A percentile compares a stretch with the other conserved stretches of the same genome.
phyloP scores from a whole-genome alignment of 2,329 filamentous ascomycete genomes.

The Sclerotinia subarctica region DNA sequence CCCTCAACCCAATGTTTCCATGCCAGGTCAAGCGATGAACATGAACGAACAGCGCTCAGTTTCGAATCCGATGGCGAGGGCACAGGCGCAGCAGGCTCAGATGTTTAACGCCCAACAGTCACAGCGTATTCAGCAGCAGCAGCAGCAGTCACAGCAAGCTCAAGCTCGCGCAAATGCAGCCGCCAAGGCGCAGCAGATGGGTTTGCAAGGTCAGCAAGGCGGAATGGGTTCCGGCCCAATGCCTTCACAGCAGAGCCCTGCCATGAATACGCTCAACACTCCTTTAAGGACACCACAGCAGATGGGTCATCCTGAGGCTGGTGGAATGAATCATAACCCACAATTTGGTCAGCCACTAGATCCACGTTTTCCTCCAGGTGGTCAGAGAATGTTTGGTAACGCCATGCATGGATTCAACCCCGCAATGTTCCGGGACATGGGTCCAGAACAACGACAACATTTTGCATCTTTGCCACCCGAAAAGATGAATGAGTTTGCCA shows the following conservation, averaged over 20 bases:
- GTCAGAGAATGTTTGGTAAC: conserved; percentile 41
- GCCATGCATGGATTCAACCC: conserved; percentile 41
- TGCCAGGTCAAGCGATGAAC: conserved; percentile 33
- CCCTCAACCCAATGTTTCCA: conserved; percentile 35
- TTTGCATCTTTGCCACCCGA: conserved; percentile 47
- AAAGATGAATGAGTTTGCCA: conserved; percentile 51
- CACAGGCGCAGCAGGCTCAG: conserved; percentile 36
- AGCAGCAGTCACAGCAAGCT: conserved; percentile 32
- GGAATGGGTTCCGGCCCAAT: conserved; percentile 49
- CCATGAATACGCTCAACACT: conserved; percentile 55
- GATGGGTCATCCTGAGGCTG: conserved; percentile 33
- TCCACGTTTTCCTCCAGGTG: conserved; percentile 53
- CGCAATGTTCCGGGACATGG: conserved; percentile 45
- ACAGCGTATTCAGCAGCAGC: conserved; percentile 33
- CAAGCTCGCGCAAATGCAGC: conserved; percentile 34
- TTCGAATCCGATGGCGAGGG: conserved; percentile 32
- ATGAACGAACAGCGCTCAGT: conserved; percentile 33
- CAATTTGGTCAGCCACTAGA: conserved; percentile 52
- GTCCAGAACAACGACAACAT: conserved; percentile 46
- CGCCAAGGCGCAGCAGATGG: conserved; percentile 47
- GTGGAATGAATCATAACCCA: conserved; percentile 45
- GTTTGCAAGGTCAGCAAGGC: conserved; percentile 51
- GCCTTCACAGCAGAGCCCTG: conserved; percentile 56
- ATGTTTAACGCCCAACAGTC: conserved; percentile 36
- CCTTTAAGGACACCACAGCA: conserved; percentile 44